Evolutionary conservation across 306 rosid species (phyloP), one percentile per base, ranked within the genome.

Genomic region (Gynostemma pentaphyllum): DNA sequence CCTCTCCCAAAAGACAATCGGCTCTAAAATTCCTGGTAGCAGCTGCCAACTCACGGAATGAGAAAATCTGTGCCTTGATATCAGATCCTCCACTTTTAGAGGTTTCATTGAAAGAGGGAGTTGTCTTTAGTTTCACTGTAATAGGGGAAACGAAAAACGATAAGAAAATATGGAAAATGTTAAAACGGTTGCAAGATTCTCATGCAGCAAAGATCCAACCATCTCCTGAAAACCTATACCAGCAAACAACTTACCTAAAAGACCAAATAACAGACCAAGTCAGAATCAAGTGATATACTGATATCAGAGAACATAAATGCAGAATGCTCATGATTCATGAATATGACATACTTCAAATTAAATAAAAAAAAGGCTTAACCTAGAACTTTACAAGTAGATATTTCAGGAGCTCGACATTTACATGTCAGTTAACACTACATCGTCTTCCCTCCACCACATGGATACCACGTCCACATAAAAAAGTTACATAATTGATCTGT

Each of bases 1-100:
- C 98, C 74, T 86, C 95, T 0, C 98, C 96, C 80, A 92, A 46
- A 54, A 83, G 92, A 66, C 95, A 85, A 41, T 88, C 96, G 11
- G 85, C 73, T 73, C 83, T 80, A 60, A 92, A 92, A 64, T 92
- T 88, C 76, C 80, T 86, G 69, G 98, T 86, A 62, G 98, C 98
- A n/a, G 74, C 68, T 13, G 94, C 96, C 87, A 92, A 68, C 67
- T 92, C 98, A 47, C 92, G 95, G 76, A 84, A 92, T 50, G 86
- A 61, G 76, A 88, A 92, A 36, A 77, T 88, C 75, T 88, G 88
- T 28, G 98, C 96, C 44, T 91, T 81, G 70, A 92, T 88, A 73
- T 79, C 87, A 22, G 90, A 54, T 32, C 85, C 81, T 55, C 88
- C 95, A 75, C 68, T 81, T 68, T 74, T 78, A 24, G 78, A 64